These are phyloP conservation scores for Botrytis deweyae DNA, from an alignment of 2,329 filamentous ascomycete species.

Conservation along the genomic window DNA sequence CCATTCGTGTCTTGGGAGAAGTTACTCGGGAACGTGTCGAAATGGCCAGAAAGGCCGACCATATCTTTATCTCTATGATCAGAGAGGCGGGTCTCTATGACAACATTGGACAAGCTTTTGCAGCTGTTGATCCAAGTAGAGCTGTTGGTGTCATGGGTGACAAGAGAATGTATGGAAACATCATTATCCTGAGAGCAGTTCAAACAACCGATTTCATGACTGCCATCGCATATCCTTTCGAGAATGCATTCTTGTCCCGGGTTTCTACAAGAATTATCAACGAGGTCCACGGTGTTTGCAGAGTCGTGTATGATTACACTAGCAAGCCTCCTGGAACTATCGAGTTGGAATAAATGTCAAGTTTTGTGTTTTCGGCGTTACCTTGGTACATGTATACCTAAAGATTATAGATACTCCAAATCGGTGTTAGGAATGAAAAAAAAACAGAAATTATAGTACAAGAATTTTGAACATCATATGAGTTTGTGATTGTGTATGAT, in stretches of 20 bases:
- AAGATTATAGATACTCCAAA: conserved; percentile 4
- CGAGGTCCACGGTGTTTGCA: conserved; percentile 60
- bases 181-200: conserved; percentile 62
- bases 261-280: conserved; percentile 71
- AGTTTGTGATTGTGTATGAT: not conserved
- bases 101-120: conserved; percentile 68
- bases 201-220: conserved; percentile 51
- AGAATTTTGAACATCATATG: not conserved
- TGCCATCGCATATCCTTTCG: conserved; percentile 45
- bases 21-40: conserved; percentile 76
- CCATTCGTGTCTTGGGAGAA: conserved; percentile 74
- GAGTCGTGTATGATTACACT: conserved; percentile 66
- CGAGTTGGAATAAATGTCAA: conserved; percentile 61
- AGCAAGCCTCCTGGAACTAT: conserved; percentile 59
- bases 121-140: conserved; percentile 63
- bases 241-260: conserved; percentile 61
- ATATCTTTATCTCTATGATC: conserved; percentile 78
- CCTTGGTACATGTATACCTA: conserved; percentile 3
- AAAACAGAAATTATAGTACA: not conserved
- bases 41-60: conserved; percentile 74
- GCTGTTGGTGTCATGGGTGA: conserved; percentile 69
- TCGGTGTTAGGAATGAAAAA: not conserved
- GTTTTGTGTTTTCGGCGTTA: conserved; percentile 14
- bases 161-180: conserved; percentile 63
- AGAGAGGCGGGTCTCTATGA: conserved; percentile 69